Evolutionary conservation across 441 rosid species (phyloP), one percentile per base, ranked within the genome.

Genomic region (Pelargonium australe): DNA sequence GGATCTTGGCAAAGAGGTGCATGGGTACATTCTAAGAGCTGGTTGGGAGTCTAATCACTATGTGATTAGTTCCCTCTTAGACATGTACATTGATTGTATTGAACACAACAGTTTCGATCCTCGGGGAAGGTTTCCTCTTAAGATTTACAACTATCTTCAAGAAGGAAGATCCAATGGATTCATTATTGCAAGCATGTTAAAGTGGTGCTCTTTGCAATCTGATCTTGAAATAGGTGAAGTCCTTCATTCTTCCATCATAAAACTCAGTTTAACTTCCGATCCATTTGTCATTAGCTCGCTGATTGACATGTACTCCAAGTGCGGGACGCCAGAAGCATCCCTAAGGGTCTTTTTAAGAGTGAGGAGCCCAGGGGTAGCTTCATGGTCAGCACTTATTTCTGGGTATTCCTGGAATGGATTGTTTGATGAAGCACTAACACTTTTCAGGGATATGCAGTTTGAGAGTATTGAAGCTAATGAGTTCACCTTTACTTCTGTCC

Each of bases 251-350:
- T 41, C 69, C 68, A 65, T 73, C 44, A 31, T 68, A 53, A 78
- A 78, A 68, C 68, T 70, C 12, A 16, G 60, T 68, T 44, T 78
- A 49, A 57, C 45, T 66, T 74, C 70, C 31, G 78, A 71, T 69
- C 76, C 76, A 62, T 74, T 63, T 44, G 66, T 71, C n/a, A 37
- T 71, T 40, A 70, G 76, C 41, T 58, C 81, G 43, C 70, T 74
- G 45, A 68, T 78, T 45, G 78, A 74, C 63, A 70, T 78, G 78
- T 78, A 78, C 65, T 74, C 75, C 57, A 74, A 78, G 57, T 74
- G 75, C 62, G 73, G 78, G 67, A 53, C 65, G 28, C 72, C 60
- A 8, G 75, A 68, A 19, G 78, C 78, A 64, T 69, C 76, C 53
- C 43, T 74, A 20, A 64, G 73, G 68, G 73, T 71, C 51, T 78